Evolutionary conservation across 129 eudicot species (phyloP).

Genomic region (Apium graveolens): DNA sequence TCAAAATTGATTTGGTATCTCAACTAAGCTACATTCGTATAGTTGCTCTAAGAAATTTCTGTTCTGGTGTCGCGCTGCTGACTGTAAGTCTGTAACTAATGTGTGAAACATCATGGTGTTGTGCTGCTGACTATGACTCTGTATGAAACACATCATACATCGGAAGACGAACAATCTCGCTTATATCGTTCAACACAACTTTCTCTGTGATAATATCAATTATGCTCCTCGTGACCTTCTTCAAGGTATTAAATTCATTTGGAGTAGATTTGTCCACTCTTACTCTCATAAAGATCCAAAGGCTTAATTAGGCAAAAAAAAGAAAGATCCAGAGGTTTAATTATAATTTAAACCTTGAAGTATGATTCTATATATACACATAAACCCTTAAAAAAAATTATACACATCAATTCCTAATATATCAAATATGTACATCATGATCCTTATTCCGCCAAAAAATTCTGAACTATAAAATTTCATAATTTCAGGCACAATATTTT

Average conservation of each 20-base stretch:
- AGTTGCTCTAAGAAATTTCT: not conserved
- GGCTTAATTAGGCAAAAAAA: too few species aligned
- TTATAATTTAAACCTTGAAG: too few species aligned
- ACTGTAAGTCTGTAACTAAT: not conserved
- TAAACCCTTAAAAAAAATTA: too few species aligned
- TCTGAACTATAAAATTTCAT: too few species aligned
- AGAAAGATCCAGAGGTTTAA: too few species aligned
- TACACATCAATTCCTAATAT: too few species aligned
- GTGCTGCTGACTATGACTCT: too few species aligned
- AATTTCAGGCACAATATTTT: too few species aligned
- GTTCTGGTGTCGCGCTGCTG: not conserved
- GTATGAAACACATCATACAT: too few species aligned
- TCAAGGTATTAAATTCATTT: conserved; percentile 52
- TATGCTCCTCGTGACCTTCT: conserved; percentile 64
- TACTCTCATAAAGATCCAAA: conserved; percentile 60
- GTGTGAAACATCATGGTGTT: not conserved
- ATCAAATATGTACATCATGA: too few species aligned
- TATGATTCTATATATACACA: too few species aligned
- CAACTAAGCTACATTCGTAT: not conserved
- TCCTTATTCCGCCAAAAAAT: too few species aligned
- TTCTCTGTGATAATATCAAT: conserved; percentile 63
- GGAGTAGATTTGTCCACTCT: conserved; percentile 57
- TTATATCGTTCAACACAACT: conserved; percentile 43
- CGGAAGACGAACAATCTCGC: conserved; percentile 47
- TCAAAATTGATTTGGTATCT: not conserved